Conservation (phyloP, 2,329 filamentous ascomycete genomes). For the Penicillium sp. region DNA sequence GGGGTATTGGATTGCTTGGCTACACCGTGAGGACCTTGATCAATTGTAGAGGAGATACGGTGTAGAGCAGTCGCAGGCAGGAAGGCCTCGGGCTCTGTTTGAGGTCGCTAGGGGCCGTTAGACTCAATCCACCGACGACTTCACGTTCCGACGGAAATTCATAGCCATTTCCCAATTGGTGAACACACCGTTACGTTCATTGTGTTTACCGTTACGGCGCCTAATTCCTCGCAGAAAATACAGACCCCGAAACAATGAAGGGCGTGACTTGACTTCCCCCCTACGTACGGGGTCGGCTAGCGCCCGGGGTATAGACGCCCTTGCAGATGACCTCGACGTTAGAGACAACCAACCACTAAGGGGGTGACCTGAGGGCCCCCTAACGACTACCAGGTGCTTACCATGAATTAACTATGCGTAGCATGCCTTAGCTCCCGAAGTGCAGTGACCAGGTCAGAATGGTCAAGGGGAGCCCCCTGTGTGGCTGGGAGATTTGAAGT, state of each 20-base stretch:
- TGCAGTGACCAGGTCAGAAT: not conserved
- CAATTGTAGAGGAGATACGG: not conserved
- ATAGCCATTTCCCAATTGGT: conserved; percentile 5
- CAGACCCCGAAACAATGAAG: conserved; percentile 22
- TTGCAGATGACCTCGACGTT: conserved; percentile 16
- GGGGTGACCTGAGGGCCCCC: not conserved
- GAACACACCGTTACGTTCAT: not conserved
- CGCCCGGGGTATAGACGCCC: conserved; percentile 11
- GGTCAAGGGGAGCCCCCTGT: not conserved
- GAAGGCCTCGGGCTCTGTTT: not conserved
- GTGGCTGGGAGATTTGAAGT: not conserved
- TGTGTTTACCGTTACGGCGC: conserved; percentile 6
- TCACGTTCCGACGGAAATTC: not conserved
- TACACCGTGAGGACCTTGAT: not conserved
- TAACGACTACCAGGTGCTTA: not conserved
- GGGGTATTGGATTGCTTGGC: not conserved
- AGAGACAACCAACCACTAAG: not conserved
- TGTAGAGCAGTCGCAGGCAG: not conserved
- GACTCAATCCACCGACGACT: conserved; percentile 2
- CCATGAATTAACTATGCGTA: not conserved
- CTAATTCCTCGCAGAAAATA: conserved; percentile 18
- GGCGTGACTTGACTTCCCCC: conserved; percentile 9
- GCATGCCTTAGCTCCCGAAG: conserved; percentile 18
- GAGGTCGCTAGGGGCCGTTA: not conserved
- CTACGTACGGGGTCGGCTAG: conserved; percentile 1